Evolutionary conservation across 768 basidiomycete species (phyloP).

Genomic region (Calocybe gangraenosa): DNA sequence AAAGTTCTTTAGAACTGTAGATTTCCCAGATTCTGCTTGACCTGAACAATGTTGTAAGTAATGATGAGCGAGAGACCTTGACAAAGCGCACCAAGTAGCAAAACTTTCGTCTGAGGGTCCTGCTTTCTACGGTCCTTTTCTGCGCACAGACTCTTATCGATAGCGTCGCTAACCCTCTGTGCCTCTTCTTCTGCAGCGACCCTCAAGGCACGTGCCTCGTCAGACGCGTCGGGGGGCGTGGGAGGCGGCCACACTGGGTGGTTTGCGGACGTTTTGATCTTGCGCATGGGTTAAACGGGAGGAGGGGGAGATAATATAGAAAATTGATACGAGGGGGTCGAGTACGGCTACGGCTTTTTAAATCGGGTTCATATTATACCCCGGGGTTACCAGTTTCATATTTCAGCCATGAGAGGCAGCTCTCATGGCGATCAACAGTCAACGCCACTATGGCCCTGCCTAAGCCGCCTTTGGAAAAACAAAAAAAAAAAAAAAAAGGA

Average conservation of each 20-base stretch:
- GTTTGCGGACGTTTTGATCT: conserved; percentile 5
- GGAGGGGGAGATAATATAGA: too few relatives aligned
- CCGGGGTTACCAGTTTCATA: conserved; percentile 5
- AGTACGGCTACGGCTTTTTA: too few relatives aligned
- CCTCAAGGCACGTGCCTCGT: conserved; percentile 35
- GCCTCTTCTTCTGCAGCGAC: conserved; percentile 44
- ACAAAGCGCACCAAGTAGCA: conserved; percentile 48
- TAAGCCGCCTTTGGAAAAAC: neutral
- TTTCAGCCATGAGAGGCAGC: too few relatives aligned
- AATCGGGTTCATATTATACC: too few relatives aligned
- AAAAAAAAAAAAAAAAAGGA: neutral
- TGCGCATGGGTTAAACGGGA: too few relatives aligned
- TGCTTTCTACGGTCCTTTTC: conserved; percentile 41
- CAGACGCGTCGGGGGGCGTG: conserved; percentile 33
- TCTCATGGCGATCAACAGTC: conserved; percentile 11
- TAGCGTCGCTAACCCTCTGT: conserved; percentile 47
- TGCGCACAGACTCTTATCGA: conserved; percentile 46
- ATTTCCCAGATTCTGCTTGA: conserved; percentile 68
- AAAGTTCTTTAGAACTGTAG: conserved; percentile 64
- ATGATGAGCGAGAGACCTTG: neutral
- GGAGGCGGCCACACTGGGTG: conserved; percentile 22
- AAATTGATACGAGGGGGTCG: too few relatives aligned
- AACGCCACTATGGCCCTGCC: conserved; percentile 12
- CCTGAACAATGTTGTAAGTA: conserved; percentile 23
- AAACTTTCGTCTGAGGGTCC: conserved; percentile 39